Evolutionary conservation across 2,329 filamentous ascomycete genomes (phyloP), one percentile per base, ranked within the genome.

Genomic region (Verticillium klebahnii): DNA sequence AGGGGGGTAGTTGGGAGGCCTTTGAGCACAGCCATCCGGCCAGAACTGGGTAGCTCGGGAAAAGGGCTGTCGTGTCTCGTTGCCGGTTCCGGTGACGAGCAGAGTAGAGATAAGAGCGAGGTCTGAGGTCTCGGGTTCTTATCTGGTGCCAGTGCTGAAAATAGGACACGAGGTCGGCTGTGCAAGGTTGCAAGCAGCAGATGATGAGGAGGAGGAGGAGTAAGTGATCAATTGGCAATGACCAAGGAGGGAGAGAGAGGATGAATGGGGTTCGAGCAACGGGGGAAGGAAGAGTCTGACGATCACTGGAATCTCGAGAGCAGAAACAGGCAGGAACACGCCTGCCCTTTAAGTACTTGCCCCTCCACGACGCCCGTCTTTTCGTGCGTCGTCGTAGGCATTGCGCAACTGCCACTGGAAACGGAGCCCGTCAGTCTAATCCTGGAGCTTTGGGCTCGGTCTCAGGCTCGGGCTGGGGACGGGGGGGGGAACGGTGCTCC

Each of bases 11-110:
- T 61, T 63, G 63, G 59, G 56, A 61, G 58, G 58, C 63, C 55
- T 58, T 58, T 58, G 63, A 66, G 62, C 64, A 65, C 64, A 65
- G 63, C 64, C 64, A 66, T 66, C 61, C 63, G 63, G 61, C 61
- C 59, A 40, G 37, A 39, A 19, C 31, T n/a, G 55, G 17, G 25
- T 36, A 57, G 34, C 56, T 23, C n/a, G 45, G n/a, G 8, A 14
- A 32, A 12, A 15, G 55, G 15, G 19, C 36, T 40, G 45, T 23
- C 45, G 45, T 57, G 32, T 36, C 32, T 37, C 32, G 55, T 34
- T 57, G 31, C 34, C 55, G 34, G 45, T 50, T 50, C n/a, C 45
- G 45, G 45, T 8, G 23, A 50, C 45, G 45, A 50, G 19, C 45
- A 23, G 45, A 25, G 39, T n/a, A 14, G 54, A 57, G 37, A 39